A percentile compares a stretch with the other conserved stretches of the same genome.
Evolutionary conservation across 2,329 filamentous ascomycete genomes (phyloP).

Genomic region (Monilinia laxa): DNA sequence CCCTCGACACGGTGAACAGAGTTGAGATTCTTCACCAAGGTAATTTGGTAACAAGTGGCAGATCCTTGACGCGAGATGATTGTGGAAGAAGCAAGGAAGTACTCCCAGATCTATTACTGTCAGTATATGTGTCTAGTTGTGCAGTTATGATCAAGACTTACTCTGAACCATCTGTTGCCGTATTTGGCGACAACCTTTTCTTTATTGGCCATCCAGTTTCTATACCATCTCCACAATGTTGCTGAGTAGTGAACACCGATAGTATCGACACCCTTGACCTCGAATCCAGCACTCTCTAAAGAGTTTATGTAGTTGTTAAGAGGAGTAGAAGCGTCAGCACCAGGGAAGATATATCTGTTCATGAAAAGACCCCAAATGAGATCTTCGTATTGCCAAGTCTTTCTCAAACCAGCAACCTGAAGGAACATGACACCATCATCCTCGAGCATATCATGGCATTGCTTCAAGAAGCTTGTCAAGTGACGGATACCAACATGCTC

Average conservation of each 20-base stretch:
- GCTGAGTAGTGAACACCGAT: slow-evolving; percentile 96
- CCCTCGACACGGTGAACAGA: slow-evolving; percentile 75
- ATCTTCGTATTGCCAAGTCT: slow-evolving; percentile 97
- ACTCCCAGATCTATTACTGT: slow-evolving; percentile 69
- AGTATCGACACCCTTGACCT: slow-evolving; percentile 89
- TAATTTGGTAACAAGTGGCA: slow-evolving; percentile 77
- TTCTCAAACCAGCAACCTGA: slow-evolving; percentile 90
- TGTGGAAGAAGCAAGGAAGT: slow-evolving; percentile 74
- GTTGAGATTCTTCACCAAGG: slow-evolving; percentile 79
- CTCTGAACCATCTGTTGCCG: slow-evolving; percentile 90
- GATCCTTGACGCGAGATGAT: slow-evolving; percentile 73
- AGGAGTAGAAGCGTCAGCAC: slow-evolving; percentile 91
- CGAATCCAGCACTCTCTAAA: slow-evolving; percentile 83
- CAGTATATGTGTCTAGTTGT: slow-evolving; percentile 23
- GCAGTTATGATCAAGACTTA: slow-evolving; percentile 49
- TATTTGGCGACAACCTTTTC: slow-evolving; percentile 95
- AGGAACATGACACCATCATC: slow-evolving; percentile 96
- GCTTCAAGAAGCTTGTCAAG: slow-evolving; percentile 75
- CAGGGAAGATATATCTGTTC: slow-evolving; percentile 99
- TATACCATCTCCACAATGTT: slow-evolving; percentile 96
- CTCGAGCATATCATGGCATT: slow-evolving; percentile 93
- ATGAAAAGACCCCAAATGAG: slow-evolving; percentile 98
- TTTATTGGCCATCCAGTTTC: slow-evolving; percentile 94
- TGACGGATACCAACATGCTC: slow-evolving; percentile 97
- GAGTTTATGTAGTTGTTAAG: slow-evolving; percentile 83